A percentile compares a stretch with the other conserved stretches of the same genome.
These are phyloP conservation scores for Takashimella tepidaria DNA, from an alignment of 1,284 basidiomycete species.

Conservation along the genomic window DNA sequence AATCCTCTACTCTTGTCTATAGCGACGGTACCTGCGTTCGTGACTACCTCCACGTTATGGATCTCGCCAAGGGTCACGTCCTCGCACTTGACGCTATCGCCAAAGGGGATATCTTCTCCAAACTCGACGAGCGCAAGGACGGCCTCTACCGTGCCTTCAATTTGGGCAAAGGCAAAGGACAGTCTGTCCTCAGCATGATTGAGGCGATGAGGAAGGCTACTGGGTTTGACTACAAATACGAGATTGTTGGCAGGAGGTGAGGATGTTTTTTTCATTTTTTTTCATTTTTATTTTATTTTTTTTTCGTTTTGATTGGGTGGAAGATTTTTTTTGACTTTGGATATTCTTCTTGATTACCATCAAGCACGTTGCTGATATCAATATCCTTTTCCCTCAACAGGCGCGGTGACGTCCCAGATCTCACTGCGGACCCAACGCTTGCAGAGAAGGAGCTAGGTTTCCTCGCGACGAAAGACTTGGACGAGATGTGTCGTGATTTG, in stretches of 20 bases:
- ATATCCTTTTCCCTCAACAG: slow-evolving; percentile 47
- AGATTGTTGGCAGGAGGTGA: slow-evolving; percentile 82
- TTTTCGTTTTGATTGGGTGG: too few relatives aligned
- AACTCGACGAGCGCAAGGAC: slow-evolving; percentile 14
- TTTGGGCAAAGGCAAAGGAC: slow-evolving; percentile 86
- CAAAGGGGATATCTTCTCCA: neutral
- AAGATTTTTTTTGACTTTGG: too few relatives aligned
- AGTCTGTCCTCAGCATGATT: slow-evolving; percentile 90
- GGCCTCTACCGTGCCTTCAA: slow-evolving; percentile 87
- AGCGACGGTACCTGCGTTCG: slow-evolving; percentile 90
- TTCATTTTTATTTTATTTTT: too few relatives aligned
- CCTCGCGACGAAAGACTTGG: slow-evolving; percentile 71
- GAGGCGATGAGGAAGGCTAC: slow-evolving; percentile 92
- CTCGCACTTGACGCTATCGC: slow-evolving; percentile 65
- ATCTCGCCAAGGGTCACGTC: slow-evolving; percentile 88
- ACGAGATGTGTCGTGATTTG: slow-evolving; percentile 83
- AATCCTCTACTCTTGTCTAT: too few relatives aligned
- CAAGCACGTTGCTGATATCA: neutral
- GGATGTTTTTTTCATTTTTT: too few relatives aligned
- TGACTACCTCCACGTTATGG: slow-evolving; percentile 96
- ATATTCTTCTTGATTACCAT: too few relatives aligned
- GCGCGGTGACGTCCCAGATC: slow-evolving; percentile 90
- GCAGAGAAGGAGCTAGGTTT: slow-evolving; percentile 95
- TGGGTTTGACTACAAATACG: slow-evolving; percentile 80
- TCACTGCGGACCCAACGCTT: slow-evolving; percentile 87